phyloP scores from a whole-genome alignment of 2,329 filamentous ascomycete species.

The Keithomyces neogunnii region DNA sequence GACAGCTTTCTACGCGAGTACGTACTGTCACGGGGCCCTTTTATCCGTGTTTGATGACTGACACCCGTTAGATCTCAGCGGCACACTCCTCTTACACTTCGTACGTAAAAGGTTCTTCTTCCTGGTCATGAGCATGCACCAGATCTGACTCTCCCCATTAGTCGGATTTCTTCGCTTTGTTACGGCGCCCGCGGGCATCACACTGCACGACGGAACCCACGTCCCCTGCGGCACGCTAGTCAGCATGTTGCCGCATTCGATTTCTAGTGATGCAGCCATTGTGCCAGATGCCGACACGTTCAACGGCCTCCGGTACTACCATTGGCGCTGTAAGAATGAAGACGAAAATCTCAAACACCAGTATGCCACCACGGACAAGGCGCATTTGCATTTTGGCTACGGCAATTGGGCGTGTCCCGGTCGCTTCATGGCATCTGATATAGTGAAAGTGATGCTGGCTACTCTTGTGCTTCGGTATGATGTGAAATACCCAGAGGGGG shows the following conservation, averaged over 20 bases:
- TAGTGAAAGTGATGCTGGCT: conserved; percentile 6
- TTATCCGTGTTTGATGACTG: background rate
- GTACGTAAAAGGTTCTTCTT: background rate
- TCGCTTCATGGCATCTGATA: conserved; percentile 9
- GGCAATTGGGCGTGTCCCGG: conserved; percentile 9
- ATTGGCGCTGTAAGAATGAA: conserved; percentile 1
- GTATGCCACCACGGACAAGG: conserved; percentile 9
- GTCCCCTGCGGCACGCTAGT: conserved; percentile 6
- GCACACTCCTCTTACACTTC: conserved; percentile 5
- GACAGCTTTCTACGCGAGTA: conserved; percentile 10
- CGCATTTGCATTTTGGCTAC: conserved; percentile 10
- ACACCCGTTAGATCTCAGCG: conserved; percentile 7
- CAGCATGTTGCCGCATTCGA: conserved; percentile 4
- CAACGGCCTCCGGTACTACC: conserved; percentile 8
- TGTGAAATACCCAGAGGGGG: conserved; percentile 3
- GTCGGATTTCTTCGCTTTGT: conserved; percentile 9
- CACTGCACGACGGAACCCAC: conserved; percentile 7
- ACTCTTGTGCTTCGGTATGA: conserved; percentile 8
- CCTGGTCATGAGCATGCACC: background rate
- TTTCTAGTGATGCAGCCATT: conserved; percentile 4
- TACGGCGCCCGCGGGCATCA: conserved; percentile 7
- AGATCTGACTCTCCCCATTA: background rate
- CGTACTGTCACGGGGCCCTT: background rate
- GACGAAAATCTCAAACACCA: conserved; percentile 6
- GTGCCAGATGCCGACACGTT: conserved; percentile 2